A percentile compares a stretch with the other conserved stretches of the same genome.
These are phyloP conservation scores for Pythium dissimile DNA, from an alignment of 352 stramenopile species.

Conservation along the genomic window DNA sequence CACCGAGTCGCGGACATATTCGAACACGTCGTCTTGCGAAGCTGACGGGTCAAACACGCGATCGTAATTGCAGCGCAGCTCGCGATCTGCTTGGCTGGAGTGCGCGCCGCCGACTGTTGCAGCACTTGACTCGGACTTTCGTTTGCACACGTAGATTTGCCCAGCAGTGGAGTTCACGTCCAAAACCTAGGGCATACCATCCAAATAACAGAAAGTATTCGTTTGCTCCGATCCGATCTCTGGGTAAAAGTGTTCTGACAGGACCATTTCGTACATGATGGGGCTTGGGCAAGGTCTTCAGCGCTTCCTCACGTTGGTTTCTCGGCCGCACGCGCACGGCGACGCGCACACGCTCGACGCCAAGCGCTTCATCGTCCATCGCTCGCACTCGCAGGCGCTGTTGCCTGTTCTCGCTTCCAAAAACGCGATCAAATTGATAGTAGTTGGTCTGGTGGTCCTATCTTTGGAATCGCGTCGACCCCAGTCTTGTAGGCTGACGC, in stretches of 20 bases:
- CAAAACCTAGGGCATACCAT: conserved; percentile 20
- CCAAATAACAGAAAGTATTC: not conserved
- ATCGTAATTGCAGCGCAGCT: conserved; percentile 66
- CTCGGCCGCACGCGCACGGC: conserved; percentile 73
- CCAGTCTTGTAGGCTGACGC: too few species aligned
- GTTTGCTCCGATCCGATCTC: too few species aligned
- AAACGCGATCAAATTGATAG: not conserved
- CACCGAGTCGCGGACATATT: conserved; percentile 62
- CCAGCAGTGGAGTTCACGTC: conserved; percentile 30
- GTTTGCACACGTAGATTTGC: conserved; percentile 51
- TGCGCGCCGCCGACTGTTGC: not conserved
- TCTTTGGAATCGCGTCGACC: not conserved
- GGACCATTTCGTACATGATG: conserved; percentile 35
- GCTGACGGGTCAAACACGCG: conserved; percentile 59
- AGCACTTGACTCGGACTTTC: conserved; percentile 24
- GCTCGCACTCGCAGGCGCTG: not conserved
- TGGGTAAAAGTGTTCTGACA: too few species aligned
- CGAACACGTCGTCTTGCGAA: conserved; percentile 73
- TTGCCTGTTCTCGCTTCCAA: not conserved
- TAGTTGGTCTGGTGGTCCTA: not conserved
- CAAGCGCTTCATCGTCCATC: conserved; percentile 8
- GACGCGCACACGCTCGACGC: conserved; percentile 64
- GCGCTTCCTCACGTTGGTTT: conserved; percentile 65
- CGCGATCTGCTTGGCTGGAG: conserved; percentile 24
- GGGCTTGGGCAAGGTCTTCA: not conserved